These are phyloP conservation scores for Candida takata DNA, from an alignment of 805 yeast species.

Conservation along the genomic window DNA sequence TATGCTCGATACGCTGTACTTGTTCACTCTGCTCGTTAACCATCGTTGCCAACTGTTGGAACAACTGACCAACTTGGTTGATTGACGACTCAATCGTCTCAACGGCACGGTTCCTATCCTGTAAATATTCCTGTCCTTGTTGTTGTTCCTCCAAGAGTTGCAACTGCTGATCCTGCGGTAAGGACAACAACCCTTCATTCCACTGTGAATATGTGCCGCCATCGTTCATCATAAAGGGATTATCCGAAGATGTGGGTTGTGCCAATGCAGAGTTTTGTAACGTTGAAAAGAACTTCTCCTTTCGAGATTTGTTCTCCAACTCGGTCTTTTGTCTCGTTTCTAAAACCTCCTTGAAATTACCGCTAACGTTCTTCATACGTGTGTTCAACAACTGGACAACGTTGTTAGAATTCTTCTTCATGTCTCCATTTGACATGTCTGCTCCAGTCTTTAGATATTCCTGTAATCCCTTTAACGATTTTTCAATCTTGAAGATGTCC, in stretches of 20 bases:
- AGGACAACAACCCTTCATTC: slow-evolving; percentile 39
- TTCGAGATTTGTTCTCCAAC: slow-evolving; percentile 68
- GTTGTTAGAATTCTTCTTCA: slow-evolving; percentile 74
- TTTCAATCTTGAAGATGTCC: slow-evolving; percentile 76
- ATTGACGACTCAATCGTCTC: slow-evolving; percentile 96
- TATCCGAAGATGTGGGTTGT: slow-evolving; percentile 23
- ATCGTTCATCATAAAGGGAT: slow-evolving; percentile 31
- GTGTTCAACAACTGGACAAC: slow-evolving; percentile 84
- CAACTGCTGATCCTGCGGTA: slow-evolving; percentile 84
- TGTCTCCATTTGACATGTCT: slow-evolving; percentile 36
- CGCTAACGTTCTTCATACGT: slow-evolving; percentile 85
- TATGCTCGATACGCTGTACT: slow-evolving; percentile 90
- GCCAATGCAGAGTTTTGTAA: slow-evolving; percentile 17
- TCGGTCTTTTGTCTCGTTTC: slow-evolving; percentile 83
- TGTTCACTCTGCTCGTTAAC: slow-evolving; percentile 96
- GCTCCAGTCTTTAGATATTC: slow-evolving; percentile 36
- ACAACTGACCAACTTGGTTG: slow-evolving; percentile 90
- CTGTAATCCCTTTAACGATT: slow-evolving; percentile 57
- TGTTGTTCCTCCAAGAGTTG: slow-evolving; percentile 81
- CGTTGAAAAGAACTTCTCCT: slow-evolving; percentile 71
- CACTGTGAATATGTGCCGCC: background rate
- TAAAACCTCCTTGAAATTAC: slow-evolving; percentile 84
- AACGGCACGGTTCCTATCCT: slow-evolving; percentile 82
- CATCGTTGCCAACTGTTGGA: slow-evolving; percentile 94
- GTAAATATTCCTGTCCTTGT: slow-evolving; percentile 66